Evolutionary conservation across 306 rosid species (phyloP), one percentile per base, ranked within the genome.

Genomic region (Lathyrus tuberosus): DNA sequence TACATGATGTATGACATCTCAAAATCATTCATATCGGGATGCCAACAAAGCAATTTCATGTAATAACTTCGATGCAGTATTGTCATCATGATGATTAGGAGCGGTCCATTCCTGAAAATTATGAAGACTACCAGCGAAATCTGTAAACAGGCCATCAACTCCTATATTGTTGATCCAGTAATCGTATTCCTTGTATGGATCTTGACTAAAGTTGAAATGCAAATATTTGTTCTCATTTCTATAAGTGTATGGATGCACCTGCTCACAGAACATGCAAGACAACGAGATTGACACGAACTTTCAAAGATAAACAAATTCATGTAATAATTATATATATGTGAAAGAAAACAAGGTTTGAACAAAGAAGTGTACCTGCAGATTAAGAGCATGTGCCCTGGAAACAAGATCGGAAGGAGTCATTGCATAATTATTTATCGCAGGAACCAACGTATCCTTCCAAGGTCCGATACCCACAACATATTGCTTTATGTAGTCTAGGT

Each of bases 171-270:
- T 88, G 72, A 89, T 70, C 98, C 98, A 92, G 67, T 80, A 92
- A 70, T 86, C 82, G 35, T 78, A 92, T 76, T 92, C 98, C 28
- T 22, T 28, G 17, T 89, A 92, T 0, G 95, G 88, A 79, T 92
- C 98, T 87, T 89, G 86, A 77, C 80, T 81, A 20, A 87, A 92
- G 82, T 92, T 49, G 43, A 81, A 76, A 74, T 82, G 95, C 78
- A 88, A 69, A 79, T 9, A 92, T 1, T 0, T 0, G 84, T 85
- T 80, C 84, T 92, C 98, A 20, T 88, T 88, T 75, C 93, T 75
- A 80, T 54, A 92, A 1, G 98, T 92, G 66, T 92, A 92, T 33
- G 98, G 98, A 78, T 92, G 98, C 54, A 92, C 98, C 98, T 92
- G 87, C 79, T 13, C 69, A 30, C 2, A 18, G 67, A 58, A 48